Evolutionary conservation across 202 grass and related monocot genomes (phyloP), one percentile per base, ranked within the genome.

Genomic region (Schoenoplectus tabernaemontani): DNA sequence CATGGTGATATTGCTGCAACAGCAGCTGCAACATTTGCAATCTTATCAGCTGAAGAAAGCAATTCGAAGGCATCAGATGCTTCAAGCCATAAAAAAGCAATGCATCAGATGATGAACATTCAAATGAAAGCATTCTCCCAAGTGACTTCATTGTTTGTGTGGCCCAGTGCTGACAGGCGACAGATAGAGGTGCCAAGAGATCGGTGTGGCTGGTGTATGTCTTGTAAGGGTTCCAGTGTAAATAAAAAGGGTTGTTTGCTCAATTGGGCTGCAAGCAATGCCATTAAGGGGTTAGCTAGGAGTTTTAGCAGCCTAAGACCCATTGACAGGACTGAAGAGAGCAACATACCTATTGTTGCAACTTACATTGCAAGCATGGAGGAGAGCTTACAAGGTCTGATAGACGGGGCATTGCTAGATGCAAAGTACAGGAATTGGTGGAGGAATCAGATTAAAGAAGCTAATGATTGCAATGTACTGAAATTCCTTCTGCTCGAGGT

Each of bases 181-280:
- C 74, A 86, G 79, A 89, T 87, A 82, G 96, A 99, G 83, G 80
- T 91, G 36, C 96, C 96, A 64, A 95, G 91, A 91, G 96, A 98
- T 87, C 86, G 79, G 88, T 98, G 96, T 82, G 96, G 96, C 77
- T 98, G 96, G 96, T 98, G 96, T 79, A 81, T 95, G 88, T 85
- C 90, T 28, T 98, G 96, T 64, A 87, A 89, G 93, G 93, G 88
- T 86, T 83, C 88, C 33, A 84, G 24, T 82, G 82, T 85, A 85
- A 89, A 73, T 59, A 98, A 92, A 88, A 92, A 87, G 34, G 92
- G 91, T 36, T 99, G 96, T 81, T 92, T 99, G 71, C 81, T 99
- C 82, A 99, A 96, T 84, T 73, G 90, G 82, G 92, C 86, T 51
- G 87, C 90, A 20, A 54, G 70, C 51, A 99, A 89, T 90, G 81